phyloP scores from a whole-genome alignment of 306 rosid genomes.

The Inga leiocalycina region DNA sequence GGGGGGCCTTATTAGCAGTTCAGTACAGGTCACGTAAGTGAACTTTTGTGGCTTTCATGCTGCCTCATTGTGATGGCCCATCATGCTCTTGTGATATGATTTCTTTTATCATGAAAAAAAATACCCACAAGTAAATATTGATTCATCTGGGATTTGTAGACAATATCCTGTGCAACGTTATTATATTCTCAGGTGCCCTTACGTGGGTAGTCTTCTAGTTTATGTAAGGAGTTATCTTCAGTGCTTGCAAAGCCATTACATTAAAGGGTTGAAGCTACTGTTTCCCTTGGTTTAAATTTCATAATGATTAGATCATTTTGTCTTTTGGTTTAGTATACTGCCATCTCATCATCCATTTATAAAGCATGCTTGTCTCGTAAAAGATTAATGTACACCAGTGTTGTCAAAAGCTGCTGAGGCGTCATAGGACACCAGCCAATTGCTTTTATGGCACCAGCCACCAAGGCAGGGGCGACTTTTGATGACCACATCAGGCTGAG shows the following conservation, averaged over 20 bases:
- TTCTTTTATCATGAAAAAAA: neutral
- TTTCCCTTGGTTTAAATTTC: neutral
- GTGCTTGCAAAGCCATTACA: neutral
- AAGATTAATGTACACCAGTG: constrained; percentile 9
- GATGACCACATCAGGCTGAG: constrained; percentile 17
- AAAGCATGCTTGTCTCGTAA: neutral
- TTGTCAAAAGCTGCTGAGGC: constrained; percentile 7
- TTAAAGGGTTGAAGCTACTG: neutral
- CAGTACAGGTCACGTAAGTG: neutral
- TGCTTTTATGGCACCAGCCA: neutral
- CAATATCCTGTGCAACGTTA: neutral
- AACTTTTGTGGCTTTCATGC: neutral
- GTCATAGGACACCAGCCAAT: neutral
- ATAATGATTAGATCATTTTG: neutral
- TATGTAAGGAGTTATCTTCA: neutral
- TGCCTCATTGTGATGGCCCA: neutral
- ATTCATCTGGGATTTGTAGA: neutral
- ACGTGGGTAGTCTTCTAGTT: neutral
- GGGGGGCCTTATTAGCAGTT: neutral
- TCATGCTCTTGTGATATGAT: neutral
- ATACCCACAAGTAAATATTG: neutral
- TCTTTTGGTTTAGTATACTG: neutral
- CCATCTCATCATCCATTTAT: neutral
- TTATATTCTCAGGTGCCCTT: neutral
- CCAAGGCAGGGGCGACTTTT: constrained; percentile 9